Conservation (phyloP, 441 rosid species). For the Viola pubescens region DNA sequence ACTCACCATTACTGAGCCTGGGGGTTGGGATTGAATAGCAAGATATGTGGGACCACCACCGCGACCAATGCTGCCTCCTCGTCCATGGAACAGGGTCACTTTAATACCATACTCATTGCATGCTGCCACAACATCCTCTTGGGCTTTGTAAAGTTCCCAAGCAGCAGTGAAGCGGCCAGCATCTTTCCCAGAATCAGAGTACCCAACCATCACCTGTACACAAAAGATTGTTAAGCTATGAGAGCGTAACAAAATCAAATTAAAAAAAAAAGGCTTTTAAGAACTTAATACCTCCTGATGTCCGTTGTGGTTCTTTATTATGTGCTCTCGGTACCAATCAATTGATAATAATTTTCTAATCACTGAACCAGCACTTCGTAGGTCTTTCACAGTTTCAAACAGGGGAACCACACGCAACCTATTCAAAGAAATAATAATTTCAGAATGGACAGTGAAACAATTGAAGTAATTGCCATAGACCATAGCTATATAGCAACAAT, state of each 20-base stretch:
- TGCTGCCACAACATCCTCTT: constrained; percentile 92
- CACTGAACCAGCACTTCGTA: constrained; percentile 78
- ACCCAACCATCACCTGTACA: constrained; percentile 92
- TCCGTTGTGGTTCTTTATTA: constrained; percentile 65
- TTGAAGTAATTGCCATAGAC: too few relatives aligned
- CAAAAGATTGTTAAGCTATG: constrained; percentile 8
- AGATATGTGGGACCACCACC: constrained; percentile 98
- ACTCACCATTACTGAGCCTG: constrained; percentile 96
- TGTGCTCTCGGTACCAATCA: constrained; percentile 81
- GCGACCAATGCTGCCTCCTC: constrained; percentile 96
- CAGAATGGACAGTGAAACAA: too few relatives aligned
- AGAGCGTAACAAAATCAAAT: neutral
- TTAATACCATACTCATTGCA: constrained; percentile 83
- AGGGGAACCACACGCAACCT: constrained; percentile 90
- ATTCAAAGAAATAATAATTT: constrained; percentile 14
- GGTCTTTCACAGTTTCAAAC: constrained; percentile 82
- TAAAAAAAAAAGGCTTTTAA: neutral
- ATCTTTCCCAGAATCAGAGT: constrained; percentile 95
- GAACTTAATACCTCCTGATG: neutral
- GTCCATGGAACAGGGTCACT: constrained; percentile 91
- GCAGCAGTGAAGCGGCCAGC: constrained; percentile 97
- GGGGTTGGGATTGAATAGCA: constrained; percentile 94
- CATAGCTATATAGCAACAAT: too few relatives aligned
- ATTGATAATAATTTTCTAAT: constrained; percentile 75
- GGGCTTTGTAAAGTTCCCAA: constrained; percentile 98